Conservation (phyloP, 805 yeast species). For the Wickerhamiella bombiphila region DNA sequence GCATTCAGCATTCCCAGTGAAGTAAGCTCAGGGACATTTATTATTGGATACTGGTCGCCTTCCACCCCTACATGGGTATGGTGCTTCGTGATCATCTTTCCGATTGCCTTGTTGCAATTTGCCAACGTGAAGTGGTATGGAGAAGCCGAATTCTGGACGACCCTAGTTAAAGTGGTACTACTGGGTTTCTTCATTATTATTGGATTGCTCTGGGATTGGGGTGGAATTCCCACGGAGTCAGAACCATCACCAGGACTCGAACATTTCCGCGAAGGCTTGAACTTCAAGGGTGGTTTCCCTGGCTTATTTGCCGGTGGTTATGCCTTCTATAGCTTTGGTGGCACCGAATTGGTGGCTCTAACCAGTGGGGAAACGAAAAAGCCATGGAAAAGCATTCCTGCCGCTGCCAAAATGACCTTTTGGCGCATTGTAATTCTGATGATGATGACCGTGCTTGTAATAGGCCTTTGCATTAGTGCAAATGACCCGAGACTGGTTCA, state of each 20-base stretch:
- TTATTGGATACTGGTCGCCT: conserved; percentile 31
- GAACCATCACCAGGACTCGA: conserved; percentile 38
- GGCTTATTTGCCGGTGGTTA: conserved; percentile 29
- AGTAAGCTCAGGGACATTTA: conserved; percentile 29
- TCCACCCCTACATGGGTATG: conserved; percentile 38
- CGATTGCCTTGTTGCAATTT: conserved; percentile 35
- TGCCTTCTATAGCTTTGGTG: conserved; percentile 41
- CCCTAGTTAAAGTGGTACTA: conserved; percentile 47
- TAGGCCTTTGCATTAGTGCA: conserved; percentile 43
- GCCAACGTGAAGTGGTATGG: conserved; percentile 38
- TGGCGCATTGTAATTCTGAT: conserved; percentile 36
- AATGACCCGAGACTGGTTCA: conserved; percentile 31
- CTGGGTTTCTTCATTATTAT: conserved; percentile 48
- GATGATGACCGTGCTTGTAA: conserved; percentile 36
- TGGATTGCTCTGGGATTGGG: conserved; percentile 39
- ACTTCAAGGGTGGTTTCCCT: conserved; percentile 18
- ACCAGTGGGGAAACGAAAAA: conserved; percentile 45
- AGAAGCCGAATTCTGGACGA: conserved; percentile 55
- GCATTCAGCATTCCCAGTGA: conserved; percentile 33
- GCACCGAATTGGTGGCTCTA: conserved; percentile 40
- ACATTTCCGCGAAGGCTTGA: conserved; percentile 16
- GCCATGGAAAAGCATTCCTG: conserved; percentile 41
- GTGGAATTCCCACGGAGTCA: conserved; percentile 35
- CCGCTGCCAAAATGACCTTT: conserved; percentile 39
- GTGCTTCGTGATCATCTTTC: conserved; percentile 33